Evolutionary conservation across 768 basidiomycete genomes (phyloP), one percentile per base, ranked within the genome.

Genomic region (Pulveroboletus sp.): DNA sequence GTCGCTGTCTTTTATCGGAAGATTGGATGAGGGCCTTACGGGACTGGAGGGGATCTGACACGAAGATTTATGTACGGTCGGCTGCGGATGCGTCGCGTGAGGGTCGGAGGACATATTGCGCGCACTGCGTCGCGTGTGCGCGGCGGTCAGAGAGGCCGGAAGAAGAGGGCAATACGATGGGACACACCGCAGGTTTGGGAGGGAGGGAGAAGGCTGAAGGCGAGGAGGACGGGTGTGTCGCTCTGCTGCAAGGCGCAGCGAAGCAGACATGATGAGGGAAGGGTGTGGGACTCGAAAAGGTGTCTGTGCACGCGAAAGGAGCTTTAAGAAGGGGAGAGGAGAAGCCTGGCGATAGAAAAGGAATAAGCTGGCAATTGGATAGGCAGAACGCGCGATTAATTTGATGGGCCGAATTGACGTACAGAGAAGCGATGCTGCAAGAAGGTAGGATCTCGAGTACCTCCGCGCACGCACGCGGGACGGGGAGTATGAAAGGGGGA

Each of bases 141-240:
- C 46, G 41, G 39, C 32, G 52, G 50, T 41, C 21, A 62, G 54
- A 43, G 41, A 46, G 41, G 36, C 5, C 30, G 0, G 18, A 24
- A 43, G 12, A 39, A 32, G 7, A 41, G 12, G 44, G 39, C 3
- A 14, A 17, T 10, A 51, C 26, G 14, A 10, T 9, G 6, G 36
- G 32, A 63, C 73, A 50, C 42, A 83, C 83, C 82, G 79, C 55
- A 86, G 73, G 62, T 86, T 85, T 8, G 85, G 85, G 57, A 86
- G 73, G 11, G 85, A 86, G 8, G 84, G 83, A 6, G 83, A 82
- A 46, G 80, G 79, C 47, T 81, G 81, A 33, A 83, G 71, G 39
- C 78, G 77, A 15, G 76, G 73, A 42, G 76, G 76, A 55, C 73
- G 73, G 27, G 52, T 37, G 43, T 24, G 44, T 43, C 50, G 31